Evolutionary conservation across 139 green algal genomes (phyloP).

Genomic region (Chlorella ohadii): DNA sequence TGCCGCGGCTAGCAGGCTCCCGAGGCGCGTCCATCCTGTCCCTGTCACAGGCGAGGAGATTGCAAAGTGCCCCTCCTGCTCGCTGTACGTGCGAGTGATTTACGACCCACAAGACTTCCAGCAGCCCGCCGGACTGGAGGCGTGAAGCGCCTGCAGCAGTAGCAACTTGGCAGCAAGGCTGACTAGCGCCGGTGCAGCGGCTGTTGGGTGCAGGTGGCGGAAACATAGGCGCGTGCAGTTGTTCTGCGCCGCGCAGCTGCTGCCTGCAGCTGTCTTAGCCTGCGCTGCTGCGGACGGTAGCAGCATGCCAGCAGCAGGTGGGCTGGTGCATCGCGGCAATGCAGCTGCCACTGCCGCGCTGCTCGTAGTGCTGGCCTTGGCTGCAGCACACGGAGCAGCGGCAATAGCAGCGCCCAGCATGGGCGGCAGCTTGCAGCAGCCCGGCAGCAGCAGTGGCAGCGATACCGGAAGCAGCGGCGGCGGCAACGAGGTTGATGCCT

Average conservation of each 20-base stretch:
- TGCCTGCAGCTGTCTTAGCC: too few species aligned
- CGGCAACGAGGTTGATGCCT: neutral
- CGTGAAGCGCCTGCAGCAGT: neutral
- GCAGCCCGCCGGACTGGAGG: neutral
- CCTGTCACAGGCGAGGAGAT: slow-evolving; percentile 91
- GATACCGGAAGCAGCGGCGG: neutral
- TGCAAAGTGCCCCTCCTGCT: slow-evolving; percentile 94
- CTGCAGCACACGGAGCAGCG: neutral
- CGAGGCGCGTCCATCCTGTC: too few species aligned
- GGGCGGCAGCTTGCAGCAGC: too few species aligned
- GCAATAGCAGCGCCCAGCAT: too few species aligned
- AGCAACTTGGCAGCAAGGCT: too few species aligned
- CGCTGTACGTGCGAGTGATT: slow-evolving; percentile 93
- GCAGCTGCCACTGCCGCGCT: neutral
- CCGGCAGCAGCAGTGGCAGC: neutral
- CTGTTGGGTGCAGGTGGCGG: too few species aligned
- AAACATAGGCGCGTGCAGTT: too few species aligned
- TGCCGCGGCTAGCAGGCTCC: too few species aligned
- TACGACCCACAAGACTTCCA: slow-evolving; percentile 81
- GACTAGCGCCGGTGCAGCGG: too few species aligned
- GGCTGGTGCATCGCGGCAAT: neutral
- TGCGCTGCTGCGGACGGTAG: too few species aligned
- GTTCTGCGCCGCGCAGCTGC: too few species aligned
- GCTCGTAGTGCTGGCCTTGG: neutral
- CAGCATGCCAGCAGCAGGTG: too few species aligned